phyloP scores from a whole-genome alignment of 2,329 filamentous ascomycete species.

The Tympanopsis confertula region DNA sequence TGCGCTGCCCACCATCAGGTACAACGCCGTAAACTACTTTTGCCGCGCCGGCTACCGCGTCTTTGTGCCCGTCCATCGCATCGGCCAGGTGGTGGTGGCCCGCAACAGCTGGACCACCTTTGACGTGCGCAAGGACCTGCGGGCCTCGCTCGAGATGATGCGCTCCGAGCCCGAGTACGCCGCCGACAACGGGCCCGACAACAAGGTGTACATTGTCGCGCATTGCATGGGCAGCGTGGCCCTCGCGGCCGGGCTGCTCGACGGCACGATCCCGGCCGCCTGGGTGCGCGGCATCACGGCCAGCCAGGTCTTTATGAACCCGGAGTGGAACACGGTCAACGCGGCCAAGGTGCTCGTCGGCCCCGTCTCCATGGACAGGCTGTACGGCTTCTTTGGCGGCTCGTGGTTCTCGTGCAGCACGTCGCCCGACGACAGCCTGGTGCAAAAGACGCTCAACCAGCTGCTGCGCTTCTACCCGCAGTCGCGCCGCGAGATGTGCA shows the following conservation, averaged over 20 bases:
- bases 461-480: conserved; percentile 45
- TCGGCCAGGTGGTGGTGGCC: conserved; percentile 37
- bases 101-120: conserved; percentile 44
- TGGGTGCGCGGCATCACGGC: conserved; percentile 48
- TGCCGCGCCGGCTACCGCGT: conserved; percentile 46
- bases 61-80: conserved; percentile 44
- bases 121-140: conserved; percentile 46
- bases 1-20: conserved; percentile 50
- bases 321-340: conserved; percentile 43
- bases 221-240: conserved; percentile 57
- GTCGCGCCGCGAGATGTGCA: conserved; percentile 42
- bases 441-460: conserved; percentile 42
- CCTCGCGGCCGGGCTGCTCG: conserved; percentile 43
- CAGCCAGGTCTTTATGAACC: conserved; percentile 54
- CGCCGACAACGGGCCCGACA: conserved; percentile 10
- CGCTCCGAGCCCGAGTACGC: conserved; percentile 20
- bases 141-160: conserved; percentile 40
- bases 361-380: conserved; percentile 33
- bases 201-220: conserved; percentile 41
- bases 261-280: conserved; percentile 41
- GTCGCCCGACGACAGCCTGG: conserved; percentile 27
- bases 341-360: conserved; percentile 38
- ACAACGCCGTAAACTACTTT: conserved; percentile 53
- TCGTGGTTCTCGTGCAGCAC: conserved; percentile 43
- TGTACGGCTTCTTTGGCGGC: conserved; percentile 35